Conservation (phyloP, 257 asterid genomes). For the Pogostemon cablin region DNA sequence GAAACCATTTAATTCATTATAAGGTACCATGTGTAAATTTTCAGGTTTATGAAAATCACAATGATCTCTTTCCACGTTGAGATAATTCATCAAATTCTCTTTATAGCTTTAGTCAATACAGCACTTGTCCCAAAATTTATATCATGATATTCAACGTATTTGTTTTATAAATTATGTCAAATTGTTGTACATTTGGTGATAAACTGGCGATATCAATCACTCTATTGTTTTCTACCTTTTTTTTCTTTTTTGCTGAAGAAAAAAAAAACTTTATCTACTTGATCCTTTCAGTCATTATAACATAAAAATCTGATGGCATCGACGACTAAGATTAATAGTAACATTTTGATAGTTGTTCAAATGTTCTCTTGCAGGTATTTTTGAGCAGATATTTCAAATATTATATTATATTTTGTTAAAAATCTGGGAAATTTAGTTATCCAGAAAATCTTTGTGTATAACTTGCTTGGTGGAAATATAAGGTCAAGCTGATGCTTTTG, state of each 20-base stretch:
- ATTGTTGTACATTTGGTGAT: not conserved
- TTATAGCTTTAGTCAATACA: not conserved
- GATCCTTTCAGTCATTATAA: too few species aligned
- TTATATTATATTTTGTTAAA: not conserved
- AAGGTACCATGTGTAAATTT: not conserved
- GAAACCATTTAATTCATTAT: not conserved
- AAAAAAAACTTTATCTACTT: not conserved
- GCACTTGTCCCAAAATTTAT: not conserved
- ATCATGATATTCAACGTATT: not conserved
- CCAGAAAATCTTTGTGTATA: not conserved
- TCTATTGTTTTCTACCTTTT: too few species aligned
- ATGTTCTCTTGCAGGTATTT: not conserved
- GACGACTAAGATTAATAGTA: not conserved
- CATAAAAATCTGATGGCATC: not conserved
- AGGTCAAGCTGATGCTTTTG: not conserved
- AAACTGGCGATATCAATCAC: not conserved
- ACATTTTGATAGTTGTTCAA: not conserved
- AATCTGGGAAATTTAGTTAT: not conserved
- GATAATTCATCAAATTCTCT: too few species aligned
- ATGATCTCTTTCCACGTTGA: too few species aligned
- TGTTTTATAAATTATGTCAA: not conserved
- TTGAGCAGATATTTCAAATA: not conserved
- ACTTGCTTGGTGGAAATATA: not conserved
- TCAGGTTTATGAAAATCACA: too few species aligned
- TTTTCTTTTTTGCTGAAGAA: not conserved